Percentiles rank a stretch among this genome's conserved stretches.
Evolutionary conservation across 345 rosid species (phyloP).

Genomic region (Citrus reticulata): DNA sequence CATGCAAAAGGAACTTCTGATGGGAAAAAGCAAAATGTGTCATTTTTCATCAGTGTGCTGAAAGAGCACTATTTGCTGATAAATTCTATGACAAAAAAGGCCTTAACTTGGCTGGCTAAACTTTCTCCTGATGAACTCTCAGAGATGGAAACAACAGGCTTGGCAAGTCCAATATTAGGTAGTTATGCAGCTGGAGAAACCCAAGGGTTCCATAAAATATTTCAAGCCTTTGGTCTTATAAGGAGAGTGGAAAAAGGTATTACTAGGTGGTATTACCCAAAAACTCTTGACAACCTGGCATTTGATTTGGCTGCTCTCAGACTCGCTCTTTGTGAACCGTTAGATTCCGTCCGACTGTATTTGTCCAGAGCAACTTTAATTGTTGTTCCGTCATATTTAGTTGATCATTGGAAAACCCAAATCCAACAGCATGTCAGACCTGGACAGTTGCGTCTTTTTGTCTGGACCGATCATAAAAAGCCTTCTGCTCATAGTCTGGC

Average conservation of each 20-base stretch:
- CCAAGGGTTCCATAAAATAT: slow-evolving; percentile 52
- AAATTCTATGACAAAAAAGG: slow-evolving; percentile 54
- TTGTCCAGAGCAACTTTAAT: slow-evolving; percentile 85
- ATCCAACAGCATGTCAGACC: slow-evolving; percentile 74
- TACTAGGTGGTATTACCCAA: slow-evolving; percentile 77
- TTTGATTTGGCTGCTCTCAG: slow-evolving; percentile 88
- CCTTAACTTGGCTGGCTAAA: slow-evolving; percentile 74
- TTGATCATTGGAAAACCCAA: slow-evolving; percentile 93
- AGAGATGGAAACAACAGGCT: slow-evolving; percentile 80
- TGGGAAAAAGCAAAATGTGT: slow-evolving; percentile 57
- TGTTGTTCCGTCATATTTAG: slow-evolving; percentile 89
- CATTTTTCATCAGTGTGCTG: slow-evolving; percentile 69
- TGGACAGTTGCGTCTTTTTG: slow-evolving; percentile 68
- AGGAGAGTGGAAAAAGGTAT: slow-evolving; percentile 59
- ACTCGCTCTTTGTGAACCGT: slow-evolving; percentile 70
- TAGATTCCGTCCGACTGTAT: slow-evolving; percentile 73
- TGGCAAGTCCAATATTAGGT: slow-evolving; percentile 59
- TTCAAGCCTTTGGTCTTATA: slow-evolving; percentile 76
- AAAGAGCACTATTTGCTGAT: slow-evolving; percentile 56
- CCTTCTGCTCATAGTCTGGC: slow-evolving; percentile 84
- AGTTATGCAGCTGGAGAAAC: slow-evolving; percentile 38
- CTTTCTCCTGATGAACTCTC: slow-evolving; percentile 66
- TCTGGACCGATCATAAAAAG: slow-evolving; percentile 65
- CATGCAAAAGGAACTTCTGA: slow-evolving; percentile 55
- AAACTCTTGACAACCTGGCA: slow-evolving; percentile 59